Base-by-base conservation (phyloP, 192 early-diverging fungal genomes). In the Backusella parvicylindrica region DNA sequence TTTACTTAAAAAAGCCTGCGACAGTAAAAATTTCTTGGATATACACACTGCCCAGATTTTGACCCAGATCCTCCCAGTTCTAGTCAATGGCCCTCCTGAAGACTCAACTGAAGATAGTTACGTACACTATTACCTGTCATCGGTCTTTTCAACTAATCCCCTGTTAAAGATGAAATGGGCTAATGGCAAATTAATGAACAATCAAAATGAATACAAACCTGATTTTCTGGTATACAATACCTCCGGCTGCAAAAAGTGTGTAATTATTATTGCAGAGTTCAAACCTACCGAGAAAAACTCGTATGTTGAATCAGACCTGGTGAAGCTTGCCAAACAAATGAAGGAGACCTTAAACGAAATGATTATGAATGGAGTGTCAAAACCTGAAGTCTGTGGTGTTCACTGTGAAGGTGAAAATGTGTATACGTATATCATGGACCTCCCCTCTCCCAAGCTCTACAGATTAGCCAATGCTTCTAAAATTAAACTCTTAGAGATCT, bases 391-490 rank as follows among this genome's bases (percentile, higher is more conserved):
- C 5, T 68, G 67, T 40, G 67, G 67, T 28, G 23, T 68, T 26
- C 68, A 70, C 26, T 43, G 68, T 70, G 40, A 70, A 70, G 68
- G 68, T 30, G 38, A 70, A 16, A 70, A 43, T 49, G 21, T 70
- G 41, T 30, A 49, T 43, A 70, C 68, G 13, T 70, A 70, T 47
- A 31, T 47, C 40, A 70, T 70, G 41, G 23, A 47, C 28, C 68
- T 70, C 68, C 21, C 43, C 31, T 70, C 68, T 43, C 68, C 68
- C 68, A 70, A 70, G 68, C 26, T 70, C 38, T 70, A 70, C 38
- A 43, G 68, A 28, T 31, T 70, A 31, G 18, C 18, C 64, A 65
- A 65, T 65, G 64, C 64, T 35, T 31, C 64, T 35, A 65, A 28
- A 13, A 65, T 65, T 35, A 65, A 65, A 35, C 64, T 65, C 31